These are phyloP conservation scores for Silene uniflora DNA, from an alignment of 148 eudicot genomes.

Conservation along the genomic window DNA sequence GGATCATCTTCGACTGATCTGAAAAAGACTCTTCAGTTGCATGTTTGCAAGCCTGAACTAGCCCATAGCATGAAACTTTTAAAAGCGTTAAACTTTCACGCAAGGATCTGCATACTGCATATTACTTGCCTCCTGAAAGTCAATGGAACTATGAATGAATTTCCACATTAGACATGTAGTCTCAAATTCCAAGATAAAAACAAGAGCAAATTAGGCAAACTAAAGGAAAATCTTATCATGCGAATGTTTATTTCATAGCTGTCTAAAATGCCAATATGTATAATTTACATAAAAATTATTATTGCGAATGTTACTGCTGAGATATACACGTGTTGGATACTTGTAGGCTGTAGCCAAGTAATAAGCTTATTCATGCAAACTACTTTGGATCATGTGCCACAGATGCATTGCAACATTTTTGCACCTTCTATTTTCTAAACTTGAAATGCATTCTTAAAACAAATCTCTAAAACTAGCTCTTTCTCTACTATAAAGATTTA, in stretches of 20 bases:
- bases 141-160: slow-evolving; percentile 1
- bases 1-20: background rate
- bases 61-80: background rate
- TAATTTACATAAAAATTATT: background rate
- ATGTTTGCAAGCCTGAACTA: background rate
- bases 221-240: background rate
- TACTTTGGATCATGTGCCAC: too few relatives aligned
- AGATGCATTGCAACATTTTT: too few relatives aligned
- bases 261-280: background rate
- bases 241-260: background rate
- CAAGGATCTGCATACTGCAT: background rate
- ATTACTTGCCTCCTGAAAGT: slow-evolving; percentile 2
- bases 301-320: background rate
- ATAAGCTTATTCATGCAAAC: background rate
- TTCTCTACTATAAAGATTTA: too few relatives aligned
- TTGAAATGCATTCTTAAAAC: too few relatives aligned
- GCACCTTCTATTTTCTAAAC: too few relatives aligned
- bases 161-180: background rate
- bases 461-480: too few relatives aligned
- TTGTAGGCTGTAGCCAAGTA: background rate
- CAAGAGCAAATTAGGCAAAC: background rate
- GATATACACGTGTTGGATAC: background rate
- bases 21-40: background rate
- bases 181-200: background rate
- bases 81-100: background rate